Base-by-base conservation (phyloP, 805 yeast genomes). In the Ogataea degrootiae region DNA sequence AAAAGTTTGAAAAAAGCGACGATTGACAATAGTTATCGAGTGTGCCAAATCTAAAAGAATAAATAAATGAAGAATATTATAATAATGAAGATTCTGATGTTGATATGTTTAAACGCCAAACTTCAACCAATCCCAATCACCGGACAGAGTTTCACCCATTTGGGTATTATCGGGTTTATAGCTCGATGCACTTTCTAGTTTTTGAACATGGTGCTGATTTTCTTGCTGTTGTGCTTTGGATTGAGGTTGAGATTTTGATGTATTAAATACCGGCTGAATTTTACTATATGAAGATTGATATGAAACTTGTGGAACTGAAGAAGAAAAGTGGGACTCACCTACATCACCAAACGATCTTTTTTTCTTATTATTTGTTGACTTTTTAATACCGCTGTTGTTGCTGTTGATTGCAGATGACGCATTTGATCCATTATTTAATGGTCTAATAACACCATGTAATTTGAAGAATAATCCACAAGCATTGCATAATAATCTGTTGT, bases 401-500 rank as follows among this genome's bases (percentile, higher is more conserved):
- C 44, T 46, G 40, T 15, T 17, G 45, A 15, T 14, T 39, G 31
- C 26, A 50, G 33, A 19, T 51, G 35, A 17, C 40, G 31, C 41
- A 16, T 49, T 42, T 5, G 52, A 40, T 16, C 43, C 47, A 43
- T 54, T 56, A 42, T 50, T 55, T 46, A 57, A 49, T n/a, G 69
- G 68, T 46, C 70, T 56, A 15, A 63, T 62, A 16, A 62, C 69
- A 37, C 97, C 96, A 63, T 91, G 97, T 35, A 91, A 74, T 70
- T 91, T 91, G 56, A 88, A 74, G 59, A 90, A 89, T 47, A 89
- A 71, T 0, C 97, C 97, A 71, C 97, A 89, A 2, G 97, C 97
- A 68, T 91, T 91, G 64, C 97, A 91, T 38, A 91, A 75, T 35
- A 90, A 87, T 57, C 82, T 79, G 29, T 91, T 92, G 22, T 87